Conservation (phyloP, 352 stramenopile species). For the Lagenidium sp. region DNA sequence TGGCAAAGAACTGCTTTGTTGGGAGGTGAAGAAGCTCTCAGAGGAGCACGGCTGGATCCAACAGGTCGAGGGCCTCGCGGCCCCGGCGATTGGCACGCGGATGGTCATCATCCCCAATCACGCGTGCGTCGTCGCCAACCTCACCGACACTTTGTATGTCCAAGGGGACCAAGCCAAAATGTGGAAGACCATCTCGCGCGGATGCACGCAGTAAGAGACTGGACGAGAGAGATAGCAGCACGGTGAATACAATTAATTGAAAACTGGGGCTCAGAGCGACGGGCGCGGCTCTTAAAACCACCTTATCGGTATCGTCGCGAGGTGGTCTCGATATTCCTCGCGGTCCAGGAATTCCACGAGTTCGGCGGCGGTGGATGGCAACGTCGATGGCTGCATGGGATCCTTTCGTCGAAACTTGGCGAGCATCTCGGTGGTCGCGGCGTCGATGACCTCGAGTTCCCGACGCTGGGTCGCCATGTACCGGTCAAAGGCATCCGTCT, state of each 20-base stretch:
- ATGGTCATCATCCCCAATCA: conserved; percentile 68
- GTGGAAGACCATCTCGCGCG: conserved; percentile 46
- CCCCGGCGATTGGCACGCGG: conserved; percentile 36
- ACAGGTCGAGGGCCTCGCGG: conserved; percentile 35
- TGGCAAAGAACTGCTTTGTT: conserved; percentile 37
- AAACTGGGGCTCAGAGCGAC: too few species aligned
- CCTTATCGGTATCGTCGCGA: conserved; percentile 19
- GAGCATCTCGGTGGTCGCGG: conserved; percentile 46
- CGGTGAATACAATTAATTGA: too few species aligned
- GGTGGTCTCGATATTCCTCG: conserved; percentile 12
- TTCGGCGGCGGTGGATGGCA: conserved; percentile 22
- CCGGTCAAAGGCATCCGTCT: conserved; percentile 35
- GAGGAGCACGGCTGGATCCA: conserved; percentile 70
- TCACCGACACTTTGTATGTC: conserved; percentile 54
- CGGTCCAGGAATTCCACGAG: conserved; percentile 16
- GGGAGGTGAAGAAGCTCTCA: conserved; percentile 58
- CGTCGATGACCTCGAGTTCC: conserved; percentile 37
- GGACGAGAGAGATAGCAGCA: too few species aligned
- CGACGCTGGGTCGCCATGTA: conserved; percentile 58
- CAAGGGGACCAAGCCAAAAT: conserved; percentile 30
- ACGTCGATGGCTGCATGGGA: conserved; percentile 7
- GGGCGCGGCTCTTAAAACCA: conserved; percentile 55
- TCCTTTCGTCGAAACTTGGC: conserved; percentile 45
- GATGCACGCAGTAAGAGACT: conserved; percentile 55
- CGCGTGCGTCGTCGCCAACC: conserved; percentile 53